phyloP scores from a whole-genome alignment of 2,329 filamentous ascomycete genomes.

The Pseudodiploospora longispora region DNA sequence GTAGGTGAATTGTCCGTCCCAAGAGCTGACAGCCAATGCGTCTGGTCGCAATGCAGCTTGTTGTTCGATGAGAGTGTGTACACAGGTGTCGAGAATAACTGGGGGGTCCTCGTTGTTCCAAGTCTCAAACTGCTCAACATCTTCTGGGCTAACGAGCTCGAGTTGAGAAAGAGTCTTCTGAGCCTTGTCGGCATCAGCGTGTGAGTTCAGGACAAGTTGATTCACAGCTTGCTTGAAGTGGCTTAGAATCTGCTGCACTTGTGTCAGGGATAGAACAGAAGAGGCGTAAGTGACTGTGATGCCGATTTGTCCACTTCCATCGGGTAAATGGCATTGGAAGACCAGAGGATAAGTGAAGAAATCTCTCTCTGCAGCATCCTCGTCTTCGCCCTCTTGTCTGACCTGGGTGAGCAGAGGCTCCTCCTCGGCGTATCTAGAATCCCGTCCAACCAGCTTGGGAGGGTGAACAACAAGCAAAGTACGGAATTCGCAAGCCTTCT shows the following conservation, averaged over 20 bases:
- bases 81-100: neutral
- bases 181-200: too few species aligned
- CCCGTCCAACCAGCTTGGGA: too few species aligned
- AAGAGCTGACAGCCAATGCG: neutral
- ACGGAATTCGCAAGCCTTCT: too few species aligned
- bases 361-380: too few species aligned
- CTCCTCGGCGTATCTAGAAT: too few species aligned
- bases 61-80: neutral
- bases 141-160: neutral
- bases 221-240: slow-evolving; percentile 3
- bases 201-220: neutral
- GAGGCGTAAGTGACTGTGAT: neutral
- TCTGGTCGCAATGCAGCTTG: neutral
- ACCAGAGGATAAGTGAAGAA: too few species aligned
- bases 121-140: neutral
- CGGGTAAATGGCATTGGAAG: too few species aligned
- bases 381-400: too few species aligned
- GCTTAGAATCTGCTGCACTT: slow-evolving; percentile 2
- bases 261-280: neutral
- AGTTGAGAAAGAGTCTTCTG: neutral
- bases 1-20: neutral
- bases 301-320: too few species aligned
- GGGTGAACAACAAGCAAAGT: too few species aligned
- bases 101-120: neutral
- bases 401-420: too few species aligned